Evolutionary conservation across 768 basidiomycete genomes (phyloP).

Genomic region (Rossbeevera mucosa): DNA sequence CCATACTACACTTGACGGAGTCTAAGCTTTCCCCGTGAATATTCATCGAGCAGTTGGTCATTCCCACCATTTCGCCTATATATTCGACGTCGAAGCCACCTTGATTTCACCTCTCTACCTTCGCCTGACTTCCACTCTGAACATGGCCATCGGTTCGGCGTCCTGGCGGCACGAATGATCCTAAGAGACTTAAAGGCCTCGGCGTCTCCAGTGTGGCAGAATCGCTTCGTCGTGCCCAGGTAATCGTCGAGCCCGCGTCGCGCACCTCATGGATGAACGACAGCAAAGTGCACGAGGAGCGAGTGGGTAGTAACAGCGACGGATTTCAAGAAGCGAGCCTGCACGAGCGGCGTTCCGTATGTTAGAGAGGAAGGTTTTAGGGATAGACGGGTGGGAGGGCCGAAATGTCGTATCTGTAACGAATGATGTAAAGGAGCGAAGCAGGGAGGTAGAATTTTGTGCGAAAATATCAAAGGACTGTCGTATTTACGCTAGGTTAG

Average conservation of each 20-base stretch:
- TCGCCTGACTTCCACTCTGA: not conserved
- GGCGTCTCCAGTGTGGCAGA: not conserved
- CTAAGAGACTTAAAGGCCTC: slow-evolving; percentile 68
- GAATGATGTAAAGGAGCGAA: not conserved
- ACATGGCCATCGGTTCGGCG: not conserved
- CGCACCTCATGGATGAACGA: slow-evolving; percentile 76
- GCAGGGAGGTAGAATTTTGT: not conserved
- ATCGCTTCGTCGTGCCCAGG: not conserved
- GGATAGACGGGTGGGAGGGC: not conserved
- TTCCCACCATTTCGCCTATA: not conserved
- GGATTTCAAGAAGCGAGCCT: not conserved
- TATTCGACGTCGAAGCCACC: not conserved
- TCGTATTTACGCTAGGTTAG: not conserved
- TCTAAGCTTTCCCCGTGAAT: not conserved
- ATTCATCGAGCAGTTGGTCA: not conserved
- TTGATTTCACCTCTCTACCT: not conserved
- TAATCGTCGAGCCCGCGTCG: not conserved
- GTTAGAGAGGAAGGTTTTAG: not conserved
- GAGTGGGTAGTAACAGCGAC: not conserved
- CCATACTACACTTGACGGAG: no score
- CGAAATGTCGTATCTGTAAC: not conserved
- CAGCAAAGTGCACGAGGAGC: slow-evolving; percentile 22
- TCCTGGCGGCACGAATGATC: slow-evolving; percentile 53
- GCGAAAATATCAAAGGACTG: not conserved
- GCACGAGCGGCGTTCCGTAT: not conserved